Base-by-base conservation (phyloP, 805 yeast species). In the Sugiyamaella mastotermitis region DNA sequence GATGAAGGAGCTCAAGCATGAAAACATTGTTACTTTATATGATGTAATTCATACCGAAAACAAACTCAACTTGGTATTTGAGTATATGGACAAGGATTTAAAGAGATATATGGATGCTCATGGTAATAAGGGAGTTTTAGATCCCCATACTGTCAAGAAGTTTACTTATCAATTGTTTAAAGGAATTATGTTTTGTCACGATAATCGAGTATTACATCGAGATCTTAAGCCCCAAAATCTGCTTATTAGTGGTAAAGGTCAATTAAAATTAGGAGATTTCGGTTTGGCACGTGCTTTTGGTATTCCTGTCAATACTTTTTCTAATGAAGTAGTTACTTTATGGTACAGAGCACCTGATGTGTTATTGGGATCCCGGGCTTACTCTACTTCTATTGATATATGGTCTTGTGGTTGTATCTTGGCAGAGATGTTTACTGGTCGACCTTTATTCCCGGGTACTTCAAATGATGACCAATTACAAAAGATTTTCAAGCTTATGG, bases 291-390 rank as follows among this genome's bases (percentile, higher is more conserved):
- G 98, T 47, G 98, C 98, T 3, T 92, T 85, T 64, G 98, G 98
- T 13, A 94, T 92, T 38, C 98, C 98, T 2, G 90, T 92, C 46
- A 87, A 94, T 64, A 92, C 98, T 0, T 92, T 88, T 56, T 85
- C 96, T 15, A 92, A 90, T 61, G 98, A 92, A 60, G 97, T 92
- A 37, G 98, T 92, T 31, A 92, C 98, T 0, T 67, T 92, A 47
- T 92, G 98, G 98, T 90, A 90, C 62, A 75, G 98, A 48, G 96
- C 97, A 0, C 98, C 98, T 0, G 98, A 90, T 58, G 97, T 92
- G 21, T 67, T 92, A 37, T 71, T 92, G 55, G 98, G 98, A 2
- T 86, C 95, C 2, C 77, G 96, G 51, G 90, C 94, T 40, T 92
- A 92, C 62, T 83, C 95, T 32, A 92, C 98, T 0, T 88, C 96